These are phyloP conservation scores for Fusarium globosum DNA, from an alignment of 2,329 filamentous ascomycete species.

Conservation along the genomic window DNA sequence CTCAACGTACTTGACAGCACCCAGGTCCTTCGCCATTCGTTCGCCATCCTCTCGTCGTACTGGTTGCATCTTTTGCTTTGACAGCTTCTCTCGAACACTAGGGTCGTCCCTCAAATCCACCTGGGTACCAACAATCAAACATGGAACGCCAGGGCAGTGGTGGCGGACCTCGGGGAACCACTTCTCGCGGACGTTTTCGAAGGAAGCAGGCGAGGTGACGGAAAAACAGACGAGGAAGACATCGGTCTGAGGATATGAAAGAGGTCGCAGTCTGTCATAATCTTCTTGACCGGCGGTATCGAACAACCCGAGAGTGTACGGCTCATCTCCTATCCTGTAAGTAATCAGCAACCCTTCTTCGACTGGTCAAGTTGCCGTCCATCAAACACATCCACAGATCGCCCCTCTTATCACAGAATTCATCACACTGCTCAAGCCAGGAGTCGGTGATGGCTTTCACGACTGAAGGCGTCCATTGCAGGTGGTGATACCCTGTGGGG, in stretches of 20 bases:
- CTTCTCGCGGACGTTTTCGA: conserved; percentile 99
- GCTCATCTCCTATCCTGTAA: conserved; percentile 95
- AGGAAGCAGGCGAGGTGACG: conserved; percentile 95
- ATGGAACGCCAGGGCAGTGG: conserved; percentile 97
- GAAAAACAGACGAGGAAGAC: conserved; percentile 99
- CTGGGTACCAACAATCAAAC: conserved; percentile 97
- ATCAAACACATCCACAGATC: conserved; percentile 10
- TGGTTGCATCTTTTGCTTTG: conserved; percentile 95
- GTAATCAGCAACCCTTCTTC: conserved; percentile 33
- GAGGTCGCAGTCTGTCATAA: conserved; percentile 95
- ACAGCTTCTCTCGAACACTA: conserved; percentile 87
- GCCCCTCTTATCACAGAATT: background rate
- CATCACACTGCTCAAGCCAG: conserved; percentile 4
- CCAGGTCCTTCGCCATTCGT: conserved; percentile 95
- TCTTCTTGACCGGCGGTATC: conserved; percentile 99
- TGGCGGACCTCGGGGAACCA: conserved; percentile 99
- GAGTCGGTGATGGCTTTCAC: conserved; percentile 5
- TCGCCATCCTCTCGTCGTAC: conserved; percentile 94
- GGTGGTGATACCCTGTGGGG: conserved; percentile 23
- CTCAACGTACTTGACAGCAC: conserved; percentile 98
- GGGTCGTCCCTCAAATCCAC: conserved; percentile 93
- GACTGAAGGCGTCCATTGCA: conserved; percentile 15
- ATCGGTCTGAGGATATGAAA: conserved; percentile 98
- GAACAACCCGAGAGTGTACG: conserved; percentile 95
- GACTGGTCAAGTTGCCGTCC: background rate